Conservation (phyloP, 1,284 basidiomycete species). For the Heterobasidion irregulare region DNA sequence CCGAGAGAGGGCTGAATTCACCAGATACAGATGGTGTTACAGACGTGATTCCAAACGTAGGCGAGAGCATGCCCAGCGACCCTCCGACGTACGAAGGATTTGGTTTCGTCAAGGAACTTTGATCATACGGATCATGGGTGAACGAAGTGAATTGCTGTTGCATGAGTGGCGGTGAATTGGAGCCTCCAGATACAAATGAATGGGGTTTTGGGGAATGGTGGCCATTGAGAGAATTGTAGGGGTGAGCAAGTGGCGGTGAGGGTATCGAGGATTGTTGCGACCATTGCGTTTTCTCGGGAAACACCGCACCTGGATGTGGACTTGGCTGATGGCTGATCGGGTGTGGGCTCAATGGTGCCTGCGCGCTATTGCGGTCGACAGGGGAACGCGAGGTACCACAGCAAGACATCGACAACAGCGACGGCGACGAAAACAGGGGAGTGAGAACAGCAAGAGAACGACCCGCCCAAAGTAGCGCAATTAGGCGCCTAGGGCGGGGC, state of each 20-base stretch:
- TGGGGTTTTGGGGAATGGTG: neutral
- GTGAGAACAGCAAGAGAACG: too few relatives aligned
- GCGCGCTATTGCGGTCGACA: conserved; percentile 16
- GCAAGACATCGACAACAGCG: conserved; percentile 36
- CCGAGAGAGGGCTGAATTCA: conserved; percentile 11
- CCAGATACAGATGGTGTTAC: neutral
- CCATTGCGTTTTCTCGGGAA: conserved; percentile 17
- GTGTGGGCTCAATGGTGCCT: conserved; percentile 9
- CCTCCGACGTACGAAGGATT: neutral
- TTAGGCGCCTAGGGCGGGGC: too few relatives aligned
- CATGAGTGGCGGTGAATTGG: neutral
- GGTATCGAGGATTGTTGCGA: conserved; percentile 32
- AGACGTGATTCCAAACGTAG: neutral
- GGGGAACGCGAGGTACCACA: conserved; percentile 37
- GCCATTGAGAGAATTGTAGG: conserved; percentile 12
- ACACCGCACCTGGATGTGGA: conserved; percentile 16
- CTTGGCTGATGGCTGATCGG: conserved; percentile 45
- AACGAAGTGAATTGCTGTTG: neutral
- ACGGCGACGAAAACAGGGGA: too few relatives aligned
- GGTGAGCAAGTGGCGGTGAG: conserved; percentile 31
- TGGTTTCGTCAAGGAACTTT: neutral
- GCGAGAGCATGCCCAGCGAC: neutral
- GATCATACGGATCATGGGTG: neutral
- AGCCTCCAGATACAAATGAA: neutral
- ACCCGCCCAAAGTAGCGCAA: too few relatives aligned